These are phyloP conservation scores for Boletus sensibilis DNA, from an alignment of 768 basidiomycete genomes.

Conservation along the genomic window DNA sequence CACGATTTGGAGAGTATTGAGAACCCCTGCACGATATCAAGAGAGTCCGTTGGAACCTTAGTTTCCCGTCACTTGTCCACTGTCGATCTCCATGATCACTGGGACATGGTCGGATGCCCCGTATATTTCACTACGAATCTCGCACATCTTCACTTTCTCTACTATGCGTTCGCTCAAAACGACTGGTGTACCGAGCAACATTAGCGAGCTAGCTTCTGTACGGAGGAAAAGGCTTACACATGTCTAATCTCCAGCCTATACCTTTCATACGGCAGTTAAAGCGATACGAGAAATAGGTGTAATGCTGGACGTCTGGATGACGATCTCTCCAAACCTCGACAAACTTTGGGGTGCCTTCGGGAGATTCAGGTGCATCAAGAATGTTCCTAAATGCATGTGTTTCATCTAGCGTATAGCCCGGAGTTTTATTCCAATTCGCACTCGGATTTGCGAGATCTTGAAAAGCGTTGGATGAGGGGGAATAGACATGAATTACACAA, in stretches of 20 bases:
- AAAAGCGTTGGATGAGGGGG: not conserved
- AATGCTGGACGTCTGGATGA: constrained; percentile 69
- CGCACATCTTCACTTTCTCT: constrained; percentile 72
- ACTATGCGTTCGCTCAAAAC: constrained; percentile 70
- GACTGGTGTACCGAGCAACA: constrained; percentile 42
- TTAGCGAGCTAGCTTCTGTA: constrained; percentile 1
- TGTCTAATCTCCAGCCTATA: constrained; percentile 85
- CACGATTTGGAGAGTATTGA: constrained; percentile 79
- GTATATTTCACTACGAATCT: constrained; percentile 81
- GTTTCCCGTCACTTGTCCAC: constrained; percentile 32
- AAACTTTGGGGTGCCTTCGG: constrained; percentile 46
- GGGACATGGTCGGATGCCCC: constrained; percentile 89
- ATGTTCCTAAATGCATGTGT: constrained; percentile 72
- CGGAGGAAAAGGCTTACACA: constrained; percentile 52
- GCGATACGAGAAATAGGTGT: constrained; percentile 82
- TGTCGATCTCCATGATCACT: constrained; percentile 71
- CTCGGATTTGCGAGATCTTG: constrained; percentile 69
- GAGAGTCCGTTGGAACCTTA: not conserved
- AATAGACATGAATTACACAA: not conserved
- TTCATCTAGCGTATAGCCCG: constrained; percentile 83
- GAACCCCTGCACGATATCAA: constrained; percentile 8
- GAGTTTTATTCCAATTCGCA: constrained; percentile 82
- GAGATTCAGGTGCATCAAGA: constrained; percentile 48
- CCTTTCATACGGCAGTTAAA: constrained; percentile 80
- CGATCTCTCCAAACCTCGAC: constrained; percentile 78